Percentiles rank a stretch among this genome's conserved stretches.
Evolutionary conservation across 352 stramenopile genomes (phyloP).

Genomic region (Halophytophthora polymorphica): DNA sequence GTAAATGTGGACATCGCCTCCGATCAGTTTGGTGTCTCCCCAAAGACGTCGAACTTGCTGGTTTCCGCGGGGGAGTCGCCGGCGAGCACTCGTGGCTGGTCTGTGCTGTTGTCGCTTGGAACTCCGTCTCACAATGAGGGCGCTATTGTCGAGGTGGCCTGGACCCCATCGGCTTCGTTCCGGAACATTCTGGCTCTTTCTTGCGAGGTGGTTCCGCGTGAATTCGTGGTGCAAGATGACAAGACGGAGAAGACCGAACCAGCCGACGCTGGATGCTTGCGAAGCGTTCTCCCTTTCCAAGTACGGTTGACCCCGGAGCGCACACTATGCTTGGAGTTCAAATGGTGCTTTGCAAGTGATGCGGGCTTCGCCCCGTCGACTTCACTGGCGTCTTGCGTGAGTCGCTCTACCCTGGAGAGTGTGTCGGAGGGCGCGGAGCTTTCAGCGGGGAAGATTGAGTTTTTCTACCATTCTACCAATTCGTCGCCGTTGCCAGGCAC

Average conservation of each 20-base stretch:
- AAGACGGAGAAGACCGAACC: conserved; percentile 2
- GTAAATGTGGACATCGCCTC: conserved; percentile 30
- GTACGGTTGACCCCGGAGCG: conserved; percentile 36
- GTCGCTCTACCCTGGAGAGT: conserved; percentile 53
- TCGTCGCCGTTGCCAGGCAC: conserved; percentile 12
- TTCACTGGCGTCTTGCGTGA: conserved; percentile 65
- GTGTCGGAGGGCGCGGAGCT: conserved; percentile 57
- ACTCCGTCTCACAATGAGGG: conserved; percentile 32
- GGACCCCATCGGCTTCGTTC: conserved; percentile 47
- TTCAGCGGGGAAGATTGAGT: conserved; percentile 56
- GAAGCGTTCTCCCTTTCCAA: conserved; percentile 33
- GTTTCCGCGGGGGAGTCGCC: conserved; percentile 77
- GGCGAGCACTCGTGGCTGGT: conserved; percentile 55
- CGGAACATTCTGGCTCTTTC: conserved; percentile 49
- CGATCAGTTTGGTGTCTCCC: conserved; percentile 40
- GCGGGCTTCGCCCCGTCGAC: conserved; percentile 65
- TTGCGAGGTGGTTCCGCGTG: conserved; percentile 34
- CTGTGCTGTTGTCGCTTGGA: conserved; percentile 35
- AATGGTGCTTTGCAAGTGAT: conserved; percentile 64
- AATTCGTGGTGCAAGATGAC: conserved; percentile 27
- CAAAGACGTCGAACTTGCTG: conserved; percentile 46
- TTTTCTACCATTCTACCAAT: conserved; percentile 30
- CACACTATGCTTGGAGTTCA: conserved; percentile 39
- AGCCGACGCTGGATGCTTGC: conserved; percentile 4
- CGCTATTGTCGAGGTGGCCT: conserved; percentile 48